Evolutionary conservation across 1,284 basidiomycete species (phyloP).

Genomic region (Pseudozyma pruni): DNA sequence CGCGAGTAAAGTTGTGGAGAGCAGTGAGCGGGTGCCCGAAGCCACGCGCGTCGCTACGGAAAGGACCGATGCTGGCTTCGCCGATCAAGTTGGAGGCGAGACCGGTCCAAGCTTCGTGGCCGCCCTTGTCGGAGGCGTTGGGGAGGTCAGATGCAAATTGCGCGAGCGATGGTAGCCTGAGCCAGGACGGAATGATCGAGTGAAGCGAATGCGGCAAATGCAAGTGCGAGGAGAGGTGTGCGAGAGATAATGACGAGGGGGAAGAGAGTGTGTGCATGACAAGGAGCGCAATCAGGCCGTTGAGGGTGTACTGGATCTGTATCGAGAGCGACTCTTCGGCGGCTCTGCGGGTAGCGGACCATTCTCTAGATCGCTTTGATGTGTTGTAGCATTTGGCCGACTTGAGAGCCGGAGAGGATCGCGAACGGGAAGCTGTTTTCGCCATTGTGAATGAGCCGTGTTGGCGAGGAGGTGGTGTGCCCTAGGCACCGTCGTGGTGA

Average conservation of each 20-base stretch:
- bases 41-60: conserved; percentile 57
- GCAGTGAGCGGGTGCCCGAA: conserved; percentile 61
- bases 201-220: conserved; percentile 51
- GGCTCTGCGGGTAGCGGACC: conserved; percentile 43
- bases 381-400: conserved; percentile 9
- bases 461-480: no score
- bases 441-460: conserved; percentile 14
- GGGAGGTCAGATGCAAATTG: conserved; percentile 55
- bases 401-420: conserved; percentile 8
- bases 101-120: conserved; percentile 25
- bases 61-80: conserved; percentile 46
- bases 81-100: conserved; percentile 23
- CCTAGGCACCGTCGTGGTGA: no score
- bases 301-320: conserved; percentile 51
- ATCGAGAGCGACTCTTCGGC: conserved; percentile 33
- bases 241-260: conserved; percentile 54
- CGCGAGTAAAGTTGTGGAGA: conserved; percentile 56
- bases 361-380: conserved; percentile 21
- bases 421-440: conserved; percentile 21
- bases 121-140: conserved; percentile 49
- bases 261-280: conserved; percentile 58
- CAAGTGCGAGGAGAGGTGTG: conserved; percentile 51
- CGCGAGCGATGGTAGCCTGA: conserved; percentile 46
- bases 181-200: conserved; percentile 55
- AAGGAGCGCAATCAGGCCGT: conserved; percentile 46